These are phyloP conservation scores for Agrostemma githago DNA, from an alignment of 148 eudicot species.

Conservation along the genomic window DNA sequence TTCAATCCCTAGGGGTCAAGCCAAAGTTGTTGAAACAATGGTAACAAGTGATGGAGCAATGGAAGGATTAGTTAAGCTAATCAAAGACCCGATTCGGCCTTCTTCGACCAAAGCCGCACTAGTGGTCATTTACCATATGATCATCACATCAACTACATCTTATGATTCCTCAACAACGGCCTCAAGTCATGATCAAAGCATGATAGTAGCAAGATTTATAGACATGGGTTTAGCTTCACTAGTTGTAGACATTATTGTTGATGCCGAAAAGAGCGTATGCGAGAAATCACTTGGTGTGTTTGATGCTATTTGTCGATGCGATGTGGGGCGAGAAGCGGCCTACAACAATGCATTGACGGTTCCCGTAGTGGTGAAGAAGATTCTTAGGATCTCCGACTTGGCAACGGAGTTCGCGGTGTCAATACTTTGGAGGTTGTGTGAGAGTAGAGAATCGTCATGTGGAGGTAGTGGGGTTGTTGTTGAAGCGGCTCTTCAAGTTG, in stretches of 20 bases:
- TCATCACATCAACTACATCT: constrained; percentile 21
- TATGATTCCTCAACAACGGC: background rate
- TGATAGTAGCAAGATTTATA: constrained; percentile 28
- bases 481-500: constrained; percentile 58
- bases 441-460: constrained; percentile 26
- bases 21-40: constrained; percentile 20
- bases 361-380: constrained; percentile 72
- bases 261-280: constrained; percentile 43
- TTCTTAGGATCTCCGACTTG: constrained; percentile 59
- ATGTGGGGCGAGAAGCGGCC: constrained; percentile 37
- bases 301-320: constrained; percentile 37
- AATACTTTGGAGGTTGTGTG: constrained; percentile 45
- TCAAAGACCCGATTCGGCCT: constrained; percentile 58
- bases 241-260: constrained; percentile 55
- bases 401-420: constrained; percentile 74
- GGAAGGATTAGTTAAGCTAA: constrained; percentile 45
- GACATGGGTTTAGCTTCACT: constrained; percentile 40
- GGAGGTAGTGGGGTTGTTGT: constrained; percentile 41
- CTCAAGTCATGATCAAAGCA: background rate
- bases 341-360: constrained; percentile 40
- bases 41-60: constrained; percentile 34
- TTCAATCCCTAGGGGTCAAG: constrained; percentile 15
- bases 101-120: constrained; percentile 58
- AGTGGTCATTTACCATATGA: constrained; percentile 41
- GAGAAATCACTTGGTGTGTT: constrained; percentile 66